Base-by-base conservation (phyloP, 1,139 yeast species). In the Yamadazyma dushanensis region DNA sequence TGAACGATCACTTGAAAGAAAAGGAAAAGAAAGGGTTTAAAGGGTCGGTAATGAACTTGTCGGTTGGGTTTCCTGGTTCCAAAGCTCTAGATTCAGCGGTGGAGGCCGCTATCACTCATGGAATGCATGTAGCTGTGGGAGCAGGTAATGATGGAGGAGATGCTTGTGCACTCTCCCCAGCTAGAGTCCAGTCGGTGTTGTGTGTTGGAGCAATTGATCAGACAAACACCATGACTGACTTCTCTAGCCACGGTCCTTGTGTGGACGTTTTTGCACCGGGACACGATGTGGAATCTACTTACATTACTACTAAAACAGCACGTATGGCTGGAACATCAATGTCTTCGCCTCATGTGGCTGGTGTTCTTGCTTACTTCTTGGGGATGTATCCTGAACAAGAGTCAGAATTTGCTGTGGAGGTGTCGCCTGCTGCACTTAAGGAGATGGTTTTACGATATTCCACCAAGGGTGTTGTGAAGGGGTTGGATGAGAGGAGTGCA, bases 151-250 rank as follows among this genome's bases (percentile, higher is more conserved):
- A 82, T 24, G 82, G 84, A 49, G 59, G 73, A 13, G 78, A 87
- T 53, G 94, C 96, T n/a, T 88, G 96, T 52, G 57, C 71, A 43
- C 76, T 82, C 10, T 83, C 92, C 33, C 96, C 96, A 0, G 92
- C 92, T 0, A 79, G 89, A 26, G 80, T 92, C 0, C 65, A 66
- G 27, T 92, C 88, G 0, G 76, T 87, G 5, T 83, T 94, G 0
- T 92, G 88, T 4, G n/a, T n/a, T n/a, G 96, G 96, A 0, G 95
- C 96, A 2, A 76, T 87, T 33, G 94, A 87, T 54, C 95, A 83
- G 51, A 56, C 70, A 25, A 70, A 86, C 46, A 53, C 70, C 1
- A 65, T 87, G 26, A 90, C 96, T 0, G 58, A 73, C 3, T 89
- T 88, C 49, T 78, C 94, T 9, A 88, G 88, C 50, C 88, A 94